These are phyloP conservation scores for Rhynchosporium graminicola DNA, from an alignment of 2,329 filamentous ascomycete species.

Conservation along the genomic window DNA sequence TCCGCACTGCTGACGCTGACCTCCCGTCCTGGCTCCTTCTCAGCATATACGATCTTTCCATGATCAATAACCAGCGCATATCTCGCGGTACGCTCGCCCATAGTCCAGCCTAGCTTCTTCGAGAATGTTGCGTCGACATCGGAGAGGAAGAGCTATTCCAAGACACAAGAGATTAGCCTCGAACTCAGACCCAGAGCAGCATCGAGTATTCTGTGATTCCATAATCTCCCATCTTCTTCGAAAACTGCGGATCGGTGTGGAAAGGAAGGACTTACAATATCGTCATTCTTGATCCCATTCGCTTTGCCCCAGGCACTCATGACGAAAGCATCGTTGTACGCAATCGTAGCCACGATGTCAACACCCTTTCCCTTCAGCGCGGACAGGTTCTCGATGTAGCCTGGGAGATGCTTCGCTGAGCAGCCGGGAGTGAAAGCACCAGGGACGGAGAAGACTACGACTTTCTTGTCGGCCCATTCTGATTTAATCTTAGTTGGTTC, in stretches of 20 bases:
- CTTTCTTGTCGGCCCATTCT: constrained; percentile 70
- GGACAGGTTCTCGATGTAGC: constrained; percentile 63
- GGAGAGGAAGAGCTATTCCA: constrained; percentile 60
- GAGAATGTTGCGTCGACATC: constrained; percentile 66
- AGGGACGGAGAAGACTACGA: constrained; percentile 68
- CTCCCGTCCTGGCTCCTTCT: constrained; percentile 54
- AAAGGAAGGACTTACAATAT: constrained; percentile 53
- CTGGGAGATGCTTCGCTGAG: constrained; percentile 67
- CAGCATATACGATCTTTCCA: constrained; percentile 67
- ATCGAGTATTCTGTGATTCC: background rate
- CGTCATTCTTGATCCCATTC: constrained; percentile 63
- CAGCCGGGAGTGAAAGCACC: constrained; percentile 72
- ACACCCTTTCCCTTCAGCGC: constrained; percentile 66
- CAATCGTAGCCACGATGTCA: constrained; percentile 66
- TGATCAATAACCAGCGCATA: constrained; percentile 69
- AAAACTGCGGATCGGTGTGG: background rate
- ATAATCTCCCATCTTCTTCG: too few relatives aligned
- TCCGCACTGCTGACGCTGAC: constrained; percentile 39
- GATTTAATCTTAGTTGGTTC: background rate
- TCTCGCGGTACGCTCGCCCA: constrained; percentile 60
- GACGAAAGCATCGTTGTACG: constrained; percentile 69
- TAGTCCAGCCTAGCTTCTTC: constrained; percentile 64
- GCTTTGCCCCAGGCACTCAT: constrained; percentile 75
- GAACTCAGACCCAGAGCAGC: background rate
- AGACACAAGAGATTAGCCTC: constrained; percentile 3